Evolutionary conservation across 208 protist species (phyloP), one percentile per base, ranked within the genome.

Genomic region (Trypanosoma boissoni): DNA sequence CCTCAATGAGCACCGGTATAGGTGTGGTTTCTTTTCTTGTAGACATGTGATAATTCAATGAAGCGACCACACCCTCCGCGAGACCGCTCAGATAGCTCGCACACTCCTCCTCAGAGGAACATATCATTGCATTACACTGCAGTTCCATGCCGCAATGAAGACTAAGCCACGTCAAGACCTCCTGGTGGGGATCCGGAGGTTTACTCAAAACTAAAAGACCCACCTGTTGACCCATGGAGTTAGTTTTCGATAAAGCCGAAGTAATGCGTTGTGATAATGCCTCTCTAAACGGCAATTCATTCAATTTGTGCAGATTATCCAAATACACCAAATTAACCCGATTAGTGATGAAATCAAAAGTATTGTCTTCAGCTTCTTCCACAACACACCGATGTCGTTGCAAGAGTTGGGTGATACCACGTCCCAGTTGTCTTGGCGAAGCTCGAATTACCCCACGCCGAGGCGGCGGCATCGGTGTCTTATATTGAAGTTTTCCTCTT

Each of bases 91-190:
- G 64, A 34, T 78, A 84, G 53, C 69, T 69, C 26, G 77, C 76
- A 9, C 69, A 71, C 34, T 91, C 83, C 8, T 85, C 80, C 9
- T 75, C 53, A 6, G 61, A 76, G 78, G 79, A 91, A 53, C 79
- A 85, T 9, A 91, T 64, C 42, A 86, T 58, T 23, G 82, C 60
- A 26, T 51, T 43, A 45, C 80, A 78, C 14, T 65, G 54, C 34
- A 75, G 53, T 54, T 76, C 69, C 39, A 90, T 66, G 20, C 74
- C 75, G 46, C 83, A 91, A 27, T 85, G 68, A 7, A 91, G 34
- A 51, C 86, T 91, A 16, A 91, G 60, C 80, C 83, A 91, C 14
- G 69, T 62, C 20, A 91, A 66, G 3, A 67, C 58, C 39, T 82
- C 77, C 39, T 74, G 63, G 16, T 70, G 68, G 2, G 78, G 68